Base-by-base conservation (phyloP, 306 rosid genomes). In the Medicago lupulina region DNA sequence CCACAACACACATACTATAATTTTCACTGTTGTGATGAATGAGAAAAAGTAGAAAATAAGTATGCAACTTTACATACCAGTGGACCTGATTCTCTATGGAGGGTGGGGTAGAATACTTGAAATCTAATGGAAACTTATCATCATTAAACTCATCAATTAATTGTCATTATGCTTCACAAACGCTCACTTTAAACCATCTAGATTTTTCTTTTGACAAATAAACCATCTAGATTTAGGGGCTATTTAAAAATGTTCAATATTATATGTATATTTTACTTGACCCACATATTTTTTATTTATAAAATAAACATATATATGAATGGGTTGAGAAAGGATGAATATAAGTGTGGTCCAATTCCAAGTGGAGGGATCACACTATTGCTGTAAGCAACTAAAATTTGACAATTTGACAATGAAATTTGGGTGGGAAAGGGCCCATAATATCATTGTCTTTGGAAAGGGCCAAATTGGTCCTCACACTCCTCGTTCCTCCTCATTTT, bases 361-460 rank as follows among this genome's bases (percentile, higher is more conserved):
- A 50, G 46, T 46, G 61, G 82, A 70, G 76, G 73, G 64, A 62
- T 57, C 47, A 64, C 64, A 62, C 55, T 17, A 51, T 82, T 79
- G 76, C 66, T 79, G 75, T 71, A 76, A 79, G 44, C 80, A 71
- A 82, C 72, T 71, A 60, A 65, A n/a, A 65, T 74, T 82, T 64
- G 71, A 71, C 49, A n/a, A 65, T 74, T 82, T 64, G 71, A 71
- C 49, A 82, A 82, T 75, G 0, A 66, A 63, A 72, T 71, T 71
- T 67, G 28, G 61, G 82, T 75, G 86, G 77, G 78, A 46, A 46
- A 67, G 88, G 82, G 34, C 88, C 86, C 80, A 44, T 79, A 59
- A 38, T 82, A 82, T 79, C 76, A 82, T 79, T 76, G 80, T 54
- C 71, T 67, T 73, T 76, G 43, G 50, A 78, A 82, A 79, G 80